These are phyloP conservation scores for Cordyceps militaris DNA, from an alignment of 2,329 filamentous ascomycete genomes.

Conservation along the genomic window DNA sequence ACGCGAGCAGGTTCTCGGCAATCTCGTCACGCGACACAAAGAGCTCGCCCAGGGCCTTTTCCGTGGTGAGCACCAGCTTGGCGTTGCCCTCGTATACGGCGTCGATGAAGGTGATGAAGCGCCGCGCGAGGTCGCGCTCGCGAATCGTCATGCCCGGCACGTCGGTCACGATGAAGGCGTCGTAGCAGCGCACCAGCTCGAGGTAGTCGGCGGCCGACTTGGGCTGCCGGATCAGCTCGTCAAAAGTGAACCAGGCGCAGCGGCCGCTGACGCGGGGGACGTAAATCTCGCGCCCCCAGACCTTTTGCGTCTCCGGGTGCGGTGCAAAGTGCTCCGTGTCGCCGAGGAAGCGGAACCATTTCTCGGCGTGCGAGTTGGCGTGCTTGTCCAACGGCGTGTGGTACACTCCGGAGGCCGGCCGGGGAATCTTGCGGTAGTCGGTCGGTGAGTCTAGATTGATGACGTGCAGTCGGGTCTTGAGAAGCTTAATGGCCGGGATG, in stretches of 20 bases:
- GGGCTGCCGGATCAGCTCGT: constrained; percentile 81
- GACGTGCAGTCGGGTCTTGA: constrained; percentile 76
- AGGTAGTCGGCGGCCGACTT: constrained; percentile 94
- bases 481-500: constrained; percentile 86
- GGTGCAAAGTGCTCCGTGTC: constrained; percentile 70
- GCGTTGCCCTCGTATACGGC: constrained; percentile 88
- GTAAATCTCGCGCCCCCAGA: constrained; percentile 87
- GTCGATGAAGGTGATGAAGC: constrained; percentile 97
- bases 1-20: constrained; percentile 46
- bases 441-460: constrained; percentile 93
- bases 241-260: constrained; percentile 85
- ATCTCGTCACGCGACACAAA: constrained; percentile 73
- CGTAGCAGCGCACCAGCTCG: constrained; percentile 81
- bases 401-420: constrained; percentile 89
- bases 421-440: constrained; percentile 94
- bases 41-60: constrained; percentile 74
- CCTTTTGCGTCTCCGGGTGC: constrained; percentile 69
- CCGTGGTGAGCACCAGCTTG: constrained; percentile 91
- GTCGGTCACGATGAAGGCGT: constrained; percentile 86
- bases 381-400: constrained; percentile 77
- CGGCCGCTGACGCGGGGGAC: constrained; percentile 84
- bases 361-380: constrained; percentile 74
- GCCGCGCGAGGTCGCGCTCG: constrained; percentile 76
- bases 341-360: constrained; percentile 93
- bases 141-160: constrained; percentile 86